These are phyloP conservation scores for Sarcocystis neurona DNA, from an alignment of 169 alveolate species.

Conservation along the genomic window DNA sequence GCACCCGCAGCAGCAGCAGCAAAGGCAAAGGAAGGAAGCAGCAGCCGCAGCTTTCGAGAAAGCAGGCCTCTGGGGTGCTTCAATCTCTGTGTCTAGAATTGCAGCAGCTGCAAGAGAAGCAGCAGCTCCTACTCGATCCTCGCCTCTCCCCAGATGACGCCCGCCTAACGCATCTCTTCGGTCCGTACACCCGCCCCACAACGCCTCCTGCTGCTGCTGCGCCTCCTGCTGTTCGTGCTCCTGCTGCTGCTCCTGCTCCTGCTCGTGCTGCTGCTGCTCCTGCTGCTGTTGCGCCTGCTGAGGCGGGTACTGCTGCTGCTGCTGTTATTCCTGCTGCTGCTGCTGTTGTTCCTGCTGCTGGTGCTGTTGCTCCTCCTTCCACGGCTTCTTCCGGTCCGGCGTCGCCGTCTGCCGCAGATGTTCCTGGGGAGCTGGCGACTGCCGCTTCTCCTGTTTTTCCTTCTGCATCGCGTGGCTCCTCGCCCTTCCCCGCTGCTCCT, in stretches of 20 bases:
- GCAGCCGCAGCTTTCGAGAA: not conserved
- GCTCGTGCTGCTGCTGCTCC: not conserved
- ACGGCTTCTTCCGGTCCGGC: too few species aligned
- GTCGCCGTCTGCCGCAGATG: too few species aligned
- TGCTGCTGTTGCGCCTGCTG: not conserved
- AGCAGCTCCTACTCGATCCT: slow-evolving; percentile 19
- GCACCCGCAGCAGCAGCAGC: too few species aligned
- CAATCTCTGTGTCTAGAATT: not conserved
- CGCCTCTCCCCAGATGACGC: not conserved
- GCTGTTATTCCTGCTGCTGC: too few species aligned
- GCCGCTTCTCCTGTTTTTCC: too few species aligned
- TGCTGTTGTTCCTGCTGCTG: too few species aligned
- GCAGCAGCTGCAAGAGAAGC: not conserved
- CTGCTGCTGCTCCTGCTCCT: not conserved
- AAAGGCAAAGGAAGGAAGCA: too few species aligned
- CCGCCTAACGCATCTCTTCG: not conserved
- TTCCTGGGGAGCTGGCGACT: too few species aligned
- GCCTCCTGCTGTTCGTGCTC: not conserved
- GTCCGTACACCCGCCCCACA: not conserved
- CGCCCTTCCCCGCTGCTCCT: too few species aligned
- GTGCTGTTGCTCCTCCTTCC: too few species aligned
- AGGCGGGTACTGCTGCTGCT: not conserved
- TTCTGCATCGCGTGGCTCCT: too few species aligned
- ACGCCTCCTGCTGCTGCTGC: not conserved
- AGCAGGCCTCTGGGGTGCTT: not conserved